Evolutionary conservation across 257 asterid species (phyloP).

Genomic region (Solanum clarkiae): DNA sequence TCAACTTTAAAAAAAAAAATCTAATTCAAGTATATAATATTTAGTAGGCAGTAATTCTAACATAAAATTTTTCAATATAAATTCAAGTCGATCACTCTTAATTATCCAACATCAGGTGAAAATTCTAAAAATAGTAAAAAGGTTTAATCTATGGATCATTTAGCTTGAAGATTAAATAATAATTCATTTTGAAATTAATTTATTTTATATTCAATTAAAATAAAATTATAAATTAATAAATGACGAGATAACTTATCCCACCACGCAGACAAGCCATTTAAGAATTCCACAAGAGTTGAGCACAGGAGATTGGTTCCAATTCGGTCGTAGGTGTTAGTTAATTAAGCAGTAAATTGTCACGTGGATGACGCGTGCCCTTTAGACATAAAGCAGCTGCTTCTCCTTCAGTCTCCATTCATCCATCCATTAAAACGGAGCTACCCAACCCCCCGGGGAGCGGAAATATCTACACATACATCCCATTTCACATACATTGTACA

Average conservation of each 20-base stretch:
- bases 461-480: background rate
- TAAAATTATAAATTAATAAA: no score
- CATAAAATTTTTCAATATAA: background rate
- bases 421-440: background rate
- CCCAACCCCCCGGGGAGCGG: background rate
- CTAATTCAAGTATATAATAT: no score
- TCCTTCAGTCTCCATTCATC: background rate
- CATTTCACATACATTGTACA: no score
- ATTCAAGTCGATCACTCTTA: background rate
- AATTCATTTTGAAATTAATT: no score
- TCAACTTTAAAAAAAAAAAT: no score
- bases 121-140: no score
- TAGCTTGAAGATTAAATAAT: no score
- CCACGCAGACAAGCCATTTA: rapidly evolving
- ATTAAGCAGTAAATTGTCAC: background rate
- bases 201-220: no score
- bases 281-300: background rate
- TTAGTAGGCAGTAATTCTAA: background rate
- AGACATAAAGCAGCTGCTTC: background rate
- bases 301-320: background rate
- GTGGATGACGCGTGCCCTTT: background rate
- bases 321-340: background rate
- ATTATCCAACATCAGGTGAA: background rate
- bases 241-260: background rate
- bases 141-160: background rate